A percentile compares a stretch with the other conserved stretches of the same genome.
phyloP scores from a whole-genome alignment of 2,329 filamentous ascomycete genomes.

The Setomelanomma holmii region DNA sequence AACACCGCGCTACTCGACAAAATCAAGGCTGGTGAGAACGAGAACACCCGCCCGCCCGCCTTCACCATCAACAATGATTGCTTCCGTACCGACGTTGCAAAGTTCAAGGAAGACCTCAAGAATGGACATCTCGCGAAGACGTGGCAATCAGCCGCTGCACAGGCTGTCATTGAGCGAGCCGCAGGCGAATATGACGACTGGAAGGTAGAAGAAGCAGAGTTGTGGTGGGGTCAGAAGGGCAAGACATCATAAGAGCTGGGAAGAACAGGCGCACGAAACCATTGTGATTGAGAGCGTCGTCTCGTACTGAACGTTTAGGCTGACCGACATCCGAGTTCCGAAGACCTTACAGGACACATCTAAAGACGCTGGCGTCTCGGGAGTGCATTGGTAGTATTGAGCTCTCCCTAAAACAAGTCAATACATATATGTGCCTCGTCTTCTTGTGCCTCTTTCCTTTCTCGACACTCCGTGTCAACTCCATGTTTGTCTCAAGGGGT shows the following conservation, averaged over 20 bases:
- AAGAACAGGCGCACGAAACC: no score
- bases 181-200: constrained; percentile 64
- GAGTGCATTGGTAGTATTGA: no score
- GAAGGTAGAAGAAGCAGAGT: constrained; percentile 62
- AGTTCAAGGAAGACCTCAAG: constrained; percentile 63
- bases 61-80: constrained; percentile 47
- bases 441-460: no score
- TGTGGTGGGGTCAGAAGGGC: constrained; percentile 65
- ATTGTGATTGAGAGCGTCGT: neutral
- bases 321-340: no score
- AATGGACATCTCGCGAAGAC: constrained; percentile 63
- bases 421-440: no score
- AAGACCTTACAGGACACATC: no score
- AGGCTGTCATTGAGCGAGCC: constrained; percentile 60
- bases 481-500: neutral
- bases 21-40: constrained; percentile 20
- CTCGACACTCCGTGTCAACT: no score
- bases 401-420: no score
- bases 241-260: neutral
- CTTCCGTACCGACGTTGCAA: constrained; percentile 61
- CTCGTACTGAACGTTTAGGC: neutral
- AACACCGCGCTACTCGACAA: constrained; percentile 23
- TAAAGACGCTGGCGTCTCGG: no score
- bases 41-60: constrained; percentile 28
- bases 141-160: constrained; percentile 63